A percentile compares a stretch with the other conserved stretches of the same genome.
Conservation (phyloP, 1,139 yeast genomes). For the Meyerozyma sp. region DNA sequence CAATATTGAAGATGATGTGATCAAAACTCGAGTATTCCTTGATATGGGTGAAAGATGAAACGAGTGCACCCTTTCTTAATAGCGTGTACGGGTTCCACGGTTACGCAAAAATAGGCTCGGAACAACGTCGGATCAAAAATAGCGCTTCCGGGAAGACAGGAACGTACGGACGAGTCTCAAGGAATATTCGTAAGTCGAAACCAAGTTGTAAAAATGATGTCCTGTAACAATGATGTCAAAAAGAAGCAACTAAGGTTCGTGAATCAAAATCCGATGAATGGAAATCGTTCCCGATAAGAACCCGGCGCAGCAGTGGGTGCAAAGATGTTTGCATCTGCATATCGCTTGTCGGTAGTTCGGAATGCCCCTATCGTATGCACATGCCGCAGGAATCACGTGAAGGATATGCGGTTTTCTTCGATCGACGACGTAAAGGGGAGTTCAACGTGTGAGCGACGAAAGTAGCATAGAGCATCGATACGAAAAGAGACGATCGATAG, state of each 20-base stretch:
- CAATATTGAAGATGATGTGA: neutral
- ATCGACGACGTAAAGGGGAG: too few relatives aligned
- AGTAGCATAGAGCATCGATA: too few relatives aligned
- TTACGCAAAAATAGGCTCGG: neutral
- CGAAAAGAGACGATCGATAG: too few relatives aligned
- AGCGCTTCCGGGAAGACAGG: neutral
- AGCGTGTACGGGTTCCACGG: too few relatives aligned
- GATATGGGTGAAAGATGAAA: neutral
- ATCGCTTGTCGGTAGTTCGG: neutral
- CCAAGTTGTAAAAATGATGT: too few relatives aligned
- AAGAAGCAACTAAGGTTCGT: too few relatives aligned
- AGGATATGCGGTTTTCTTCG: neutral
- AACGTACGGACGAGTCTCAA: neutral
- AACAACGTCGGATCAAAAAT: neutral
- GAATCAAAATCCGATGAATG: neutral
- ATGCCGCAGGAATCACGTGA: neutral
- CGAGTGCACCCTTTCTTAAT: too few relatives aligned
- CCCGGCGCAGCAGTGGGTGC: neutral
- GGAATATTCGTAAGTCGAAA: neutral
- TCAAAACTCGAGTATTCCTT: neutral
- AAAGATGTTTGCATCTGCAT: neutral
- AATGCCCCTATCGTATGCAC: neutral
- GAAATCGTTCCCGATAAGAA: neutral
- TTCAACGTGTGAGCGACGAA: too few relatives aligned
- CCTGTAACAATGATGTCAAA: too few relatives aligned